These are phyloP conservation scores for Cytospora chrysosperma DNA, from an alignment of 2,329 filamentous ascomycete species.

Conservation along the genomic window DNA sequence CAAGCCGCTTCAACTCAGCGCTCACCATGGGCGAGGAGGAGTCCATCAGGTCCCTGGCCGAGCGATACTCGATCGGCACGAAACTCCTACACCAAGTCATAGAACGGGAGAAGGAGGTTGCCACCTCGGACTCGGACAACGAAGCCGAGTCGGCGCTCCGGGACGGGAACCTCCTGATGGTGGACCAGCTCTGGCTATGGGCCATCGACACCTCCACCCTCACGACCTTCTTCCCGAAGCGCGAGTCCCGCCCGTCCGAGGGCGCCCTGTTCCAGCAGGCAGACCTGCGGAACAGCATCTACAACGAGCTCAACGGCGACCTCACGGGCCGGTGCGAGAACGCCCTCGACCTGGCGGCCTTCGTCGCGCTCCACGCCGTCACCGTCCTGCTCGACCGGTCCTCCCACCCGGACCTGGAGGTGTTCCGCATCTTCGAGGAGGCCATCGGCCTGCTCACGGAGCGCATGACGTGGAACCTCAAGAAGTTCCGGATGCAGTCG, in stretches of 20 bases:
- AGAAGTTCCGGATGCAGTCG: constrained; percentile 58
- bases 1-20: background rate
- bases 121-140: constrained; percentile 26
- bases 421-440: constrained; percentile 66
- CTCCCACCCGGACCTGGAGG: constrained; percentile 59
- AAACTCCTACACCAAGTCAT: constrained; percentile 19
- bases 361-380: constrained; percentile 61
- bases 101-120: constrained; percentile 14
- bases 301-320: constrained; percentile 65
- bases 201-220: constrained; percentile 53
- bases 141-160: constrained; percentile 30
- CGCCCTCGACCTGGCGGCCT: constrained; percentile 59
- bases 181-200: constrained; percentile 66
- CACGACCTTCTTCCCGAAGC: constrained; percentile 54
- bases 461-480: constrained; percentile 61
- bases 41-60: constrained; percentile 3
- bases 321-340: constrained; percentile 62
- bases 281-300: constrained; percentile 62
- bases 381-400: constrained; percentile 60
- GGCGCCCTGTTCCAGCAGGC: constrained; percentile 58
- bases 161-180: constrained; percentile 63
- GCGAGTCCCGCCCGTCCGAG: constrained; percentile 54
- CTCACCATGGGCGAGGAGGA: constrained; percentile 24
- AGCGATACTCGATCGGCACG: constrained; percentile 24
- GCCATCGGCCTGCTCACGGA: constrained; percentile 64